Evolutionary conservation across 2,329 filamentous ascomycete genomes (phyloP).

Genomic region (Fonsecaea erecta): DNA sequence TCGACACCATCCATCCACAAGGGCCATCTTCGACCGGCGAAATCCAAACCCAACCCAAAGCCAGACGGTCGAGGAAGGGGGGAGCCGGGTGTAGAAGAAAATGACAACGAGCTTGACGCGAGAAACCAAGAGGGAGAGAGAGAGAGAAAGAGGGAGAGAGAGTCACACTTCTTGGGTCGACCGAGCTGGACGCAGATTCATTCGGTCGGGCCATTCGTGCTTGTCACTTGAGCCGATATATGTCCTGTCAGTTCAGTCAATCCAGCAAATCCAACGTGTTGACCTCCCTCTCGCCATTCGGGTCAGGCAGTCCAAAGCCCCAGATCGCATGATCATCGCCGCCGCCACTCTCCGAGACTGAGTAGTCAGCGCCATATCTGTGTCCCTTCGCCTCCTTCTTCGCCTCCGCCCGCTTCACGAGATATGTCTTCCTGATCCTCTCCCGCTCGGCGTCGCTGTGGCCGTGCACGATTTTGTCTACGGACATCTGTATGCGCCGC

Average conservation of each 20-base stretch:
- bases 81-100: too few species aligned
- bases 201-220: too few species aligned
- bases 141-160: too few species aligned
- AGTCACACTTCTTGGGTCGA: too few species aligned
- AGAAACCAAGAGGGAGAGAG: too few species aligned
- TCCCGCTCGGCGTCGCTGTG: not conserved
- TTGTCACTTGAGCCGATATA: not conserved
- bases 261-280: not conserved
- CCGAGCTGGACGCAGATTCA: too few species aligned
- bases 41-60: too few species aligned
- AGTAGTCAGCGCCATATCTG: not conserved
- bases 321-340: not conserved
- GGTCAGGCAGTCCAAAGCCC: not conserved
- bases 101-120: too few species aligned
- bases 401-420: not conserved
- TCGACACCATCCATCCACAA: too few species aligned
- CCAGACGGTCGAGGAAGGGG: too few species aligned
- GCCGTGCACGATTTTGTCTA: not conserved
- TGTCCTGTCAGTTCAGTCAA: not conserved
- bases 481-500: not conserved
- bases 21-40: too few species aligned
- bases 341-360: not conserved
- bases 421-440: not conserved
- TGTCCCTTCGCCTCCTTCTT: not conserved
- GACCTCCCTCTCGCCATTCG: not conserved